phyloP scores from a whole-genome alignment of 495 filamentous ascomycete genomes.

The Xylaria sp. region DNA sequence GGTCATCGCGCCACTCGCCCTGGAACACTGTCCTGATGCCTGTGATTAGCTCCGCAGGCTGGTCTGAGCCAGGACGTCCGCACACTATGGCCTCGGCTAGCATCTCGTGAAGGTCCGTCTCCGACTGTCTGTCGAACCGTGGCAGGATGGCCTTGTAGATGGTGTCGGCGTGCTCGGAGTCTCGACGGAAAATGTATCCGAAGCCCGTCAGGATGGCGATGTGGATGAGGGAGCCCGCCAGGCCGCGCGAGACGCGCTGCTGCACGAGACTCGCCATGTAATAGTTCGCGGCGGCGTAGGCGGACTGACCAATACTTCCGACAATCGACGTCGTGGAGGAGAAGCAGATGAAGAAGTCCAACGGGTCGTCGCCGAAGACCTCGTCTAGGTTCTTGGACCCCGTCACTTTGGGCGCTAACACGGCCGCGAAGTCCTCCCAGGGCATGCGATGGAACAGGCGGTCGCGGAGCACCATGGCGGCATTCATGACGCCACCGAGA shows the following conservation, averaged over 20 bases:
- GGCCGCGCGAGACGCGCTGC: conserved; percentile 37
- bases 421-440: conserved; percentile 34
- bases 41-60: neutral
- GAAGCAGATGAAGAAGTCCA: conserved; percentile 64
- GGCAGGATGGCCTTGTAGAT: conserved; percentile 1
- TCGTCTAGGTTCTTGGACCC: conserved; percentile 41
- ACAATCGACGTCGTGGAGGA: conserved; percentile 55
- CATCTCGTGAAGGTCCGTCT: conserved; percentile 13
- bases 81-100: neutral
- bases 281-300: conserved; percentile 58
- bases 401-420: conserved; percentile 45
- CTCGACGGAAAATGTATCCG: conserved; percentile 48
- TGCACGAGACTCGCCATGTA: conserved; percentile 48
- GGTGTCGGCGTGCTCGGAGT: neutral
- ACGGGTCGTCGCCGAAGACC: conserved; percentile 40
- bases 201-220: conserved; percentile 55
- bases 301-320: conserved; percentile 55
- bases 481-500: conserved; percentile 49
- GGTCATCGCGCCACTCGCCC: neutral
- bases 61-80: conserved; percentile 8
- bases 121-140: neutral
- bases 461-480: conserved; percentile 51
- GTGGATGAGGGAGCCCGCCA: conserved; percentile 48
- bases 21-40: neutral
- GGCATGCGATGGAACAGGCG: conserved; percentile 38